Evolutionary conservation across 2,329 filamentous ascomycete species (phyloP).

Genomic region (Diaporthe ampelina): DNA sequence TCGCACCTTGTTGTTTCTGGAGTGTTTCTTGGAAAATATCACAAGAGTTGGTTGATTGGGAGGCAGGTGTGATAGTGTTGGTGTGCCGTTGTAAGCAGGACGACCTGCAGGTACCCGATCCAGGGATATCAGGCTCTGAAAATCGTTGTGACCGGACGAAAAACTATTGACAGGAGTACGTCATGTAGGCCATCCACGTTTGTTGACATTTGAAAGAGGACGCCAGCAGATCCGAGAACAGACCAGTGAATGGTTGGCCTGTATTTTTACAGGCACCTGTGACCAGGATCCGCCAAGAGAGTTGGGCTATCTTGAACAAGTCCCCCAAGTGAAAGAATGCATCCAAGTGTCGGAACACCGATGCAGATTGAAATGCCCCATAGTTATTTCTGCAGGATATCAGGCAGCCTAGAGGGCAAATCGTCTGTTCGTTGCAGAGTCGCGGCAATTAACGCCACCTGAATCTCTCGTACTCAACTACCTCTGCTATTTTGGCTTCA

Average conservation of each 20-base stretch:
- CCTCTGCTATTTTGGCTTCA: slow-evolving; percentile 76
- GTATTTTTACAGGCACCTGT: neutral
- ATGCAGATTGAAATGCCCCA: neutral
- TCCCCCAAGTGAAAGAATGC: too few species aligned
- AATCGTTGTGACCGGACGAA: neutral
- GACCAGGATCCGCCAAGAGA: neutral
- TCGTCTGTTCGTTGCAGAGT: neutral
- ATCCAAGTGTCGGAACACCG: neutral
- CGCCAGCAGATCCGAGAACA: neutral
- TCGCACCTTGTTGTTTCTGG: neutral
- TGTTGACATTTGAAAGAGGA: neutral
- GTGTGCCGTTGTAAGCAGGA: slow-evolving; percentile 10
- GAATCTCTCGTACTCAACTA: slow-evolving; percentile 70
- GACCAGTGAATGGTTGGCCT: neutral
- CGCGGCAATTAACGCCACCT: slow-evolving; percentile 51
- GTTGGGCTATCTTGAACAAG: neutral
- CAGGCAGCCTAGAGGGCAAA: neutral
- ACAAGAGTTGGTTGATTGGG: neutral
- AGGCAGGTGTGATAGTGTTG: slow-evolving; percentile 25
- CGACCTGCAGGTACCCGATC: slow-evolving; percentile 24
- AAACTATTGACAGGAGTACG: too few species aligned
- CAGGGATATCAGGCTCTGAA: neutral
- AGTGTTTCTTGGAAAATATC: neutral
- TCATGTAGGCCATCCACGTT: neutral
- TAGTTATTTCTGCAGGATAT: too few species aligned